These are phyloP conservation scores for Calonectria ilicicola DNA, from an alignment of 2,329 filamentous ascomycete species.

Conservation along the genomic window DNA sequence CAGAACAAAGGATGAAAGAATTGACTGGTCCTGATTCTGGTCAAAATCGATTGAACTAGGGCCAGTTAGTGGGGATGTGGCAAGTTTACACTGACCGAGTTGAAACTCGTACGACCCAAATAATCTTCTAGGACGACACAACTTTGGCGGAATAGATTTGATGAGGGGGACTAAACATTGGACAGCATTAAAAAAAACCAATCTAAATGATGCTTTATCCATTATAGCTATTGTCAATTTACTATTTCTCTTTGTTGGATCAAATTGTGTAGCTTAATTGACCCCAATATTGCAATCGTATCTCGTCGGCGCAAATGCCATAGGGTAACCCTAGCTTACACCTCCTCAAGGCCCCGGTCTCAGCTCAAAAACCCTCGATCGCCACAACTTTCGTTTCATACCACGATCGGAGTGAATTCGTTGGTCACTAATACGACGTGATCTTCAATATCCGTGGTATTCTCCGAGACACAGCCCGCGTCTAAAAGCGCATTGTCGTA, in stretches of 20 bases:
- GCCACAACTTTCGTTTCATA: not conserved
- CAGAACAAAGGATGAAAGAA: too few species aligned
- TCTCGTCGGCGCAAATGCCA: not conserved
- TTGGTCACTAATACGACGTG: not conserved
- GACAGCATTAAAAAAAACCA: too few species aligned
- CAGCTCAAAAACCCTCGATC: not conserved
- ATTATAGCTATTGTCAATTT: not conserved
- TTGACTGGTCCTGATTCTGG: too few species aligned
- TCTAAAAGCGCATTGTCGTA: not conserved
- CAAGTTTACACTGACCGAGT: too few species aligned
- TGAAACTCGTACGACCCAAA: too few species aligned
- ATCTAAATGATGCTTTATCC: too few species aligned
- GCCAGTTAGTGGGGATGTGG: too few species aligned
- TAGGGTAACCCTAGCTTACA: not conserved
- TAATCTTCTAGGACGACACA: too few species aligned
- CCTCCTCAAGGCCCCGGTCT: not conserved
- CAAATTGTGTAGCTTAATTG: not conserved
- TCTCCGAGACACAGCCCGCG: not conserved
- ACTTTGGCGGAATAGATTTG: too few species aligned
- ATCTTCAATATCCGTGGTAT: not conserved
- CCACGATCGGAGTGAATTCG: not conserved
- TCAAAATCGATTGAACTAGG: too few species aligned
- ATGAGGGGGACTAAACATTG: too few species aligned
- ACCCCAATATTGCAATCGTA: not conserved
- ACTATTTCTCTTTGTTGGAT: not conserved